Conservation (phyloP, 805 yeast genomes). For the Pichia heedii region DNA sequence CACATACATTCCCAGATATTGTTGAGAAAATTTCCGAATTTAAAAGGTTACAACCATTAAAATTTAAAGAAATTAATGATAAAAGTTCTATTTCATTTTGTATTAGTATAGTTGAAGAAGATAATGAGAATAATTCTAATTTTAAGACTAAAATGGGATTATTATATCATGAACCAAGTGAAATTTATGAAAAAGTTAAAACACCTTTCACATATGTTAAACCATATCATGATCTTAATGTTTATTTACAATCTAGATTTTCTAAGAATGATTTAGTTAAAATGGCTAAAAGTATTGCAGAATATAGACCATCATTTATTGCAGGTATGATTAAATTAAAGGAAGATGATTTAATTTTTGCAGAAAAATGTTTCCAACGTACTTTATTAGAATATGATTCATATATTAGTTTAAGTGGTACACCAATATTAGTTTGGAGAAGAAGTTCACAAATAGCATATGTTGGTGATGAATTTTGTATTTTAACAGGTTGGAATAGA, state of each 20-base stretch:
- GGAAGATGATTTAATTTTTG: slow-evolving; percentile 85
- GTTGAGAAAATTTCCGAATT: slow-evolving; percentile 35
- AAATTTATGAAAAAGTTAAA: slow-evolving; percentile 65
- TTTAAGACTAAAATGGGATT: slow-evolving; percentile 29
- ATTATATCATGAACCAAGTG: slow-evolving; percentile 56
- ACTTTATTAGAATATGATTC: slow-evolving; percentile 83
- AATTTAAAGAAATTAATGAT: slow-evolving; percentile 25
- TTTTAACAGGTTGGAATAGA: slow-evolving; percentile 82
- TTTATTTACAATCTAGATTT: slow-evolving; percentile 65
- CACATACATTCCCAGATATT: slow-evolving; percentile 53
- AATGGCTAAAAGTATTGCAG: slow-evolving; percentile 84
- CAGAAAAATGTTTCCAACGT: slow-evolving; percentile 94
- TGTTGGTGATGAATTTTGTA: slow-evolving; percentile 88
- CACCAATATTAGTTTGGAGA: slow-evolving; percentile 94
- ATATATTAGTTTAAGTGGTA: slow-evolving; percentile 75
- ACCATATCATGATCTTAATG: slow-evolving; percentile 76
- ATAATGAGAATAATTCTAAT: slow-evolving; percentile 7
- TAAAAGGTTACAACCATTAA: slow-evolving; percentile 32
- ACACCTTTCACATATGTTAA: slow-evolving; percentile 84
- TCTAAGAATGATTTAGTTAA: slow-evolving; percentile 52
- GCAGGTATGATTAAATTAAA: slow-evolving; percentile 85
- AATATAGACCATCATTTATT: slow-evolving; percentile 84
- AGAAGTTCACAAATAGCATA: slow-evolving; percentile 93
- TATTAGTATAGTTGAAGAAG: slow-evolving; percentile 35
- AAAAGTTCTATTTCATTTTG: slow-evolving; percentile 38